Conservation (phyloP, 2,329 filamentous ascomycete species). For the Fusarium sp. region DNA sequence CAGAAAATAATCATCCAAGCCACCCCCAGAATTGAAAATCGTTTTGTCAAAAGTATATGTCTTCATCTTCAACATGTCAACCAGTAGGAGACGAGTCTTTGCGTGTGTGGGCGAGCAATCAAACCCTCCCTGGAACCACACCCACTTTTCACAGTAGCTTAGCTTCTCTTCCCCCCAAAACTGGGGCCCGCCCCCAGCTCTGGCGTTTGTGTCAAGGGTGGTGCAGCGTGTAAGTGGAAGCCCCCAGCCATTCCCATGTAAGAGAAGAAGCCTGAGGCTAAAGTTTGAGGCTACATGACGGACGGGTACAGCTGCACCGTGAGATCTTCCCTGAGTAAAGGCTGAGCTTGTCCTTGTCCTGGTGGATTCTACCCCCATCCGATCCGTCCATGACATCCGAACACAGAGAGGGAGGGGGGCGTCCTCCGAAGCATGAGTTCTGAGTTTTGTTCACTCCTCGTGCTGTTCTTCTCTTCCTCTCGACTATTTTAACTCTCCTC, state of each 20-base stretch:
- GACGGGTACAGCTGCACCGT: neutral
- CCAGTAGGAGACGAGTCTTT: constrained; percentile 27
- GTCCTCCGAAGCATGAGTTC: neutral
- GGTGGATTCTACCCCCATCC: constrained; percentile 13
- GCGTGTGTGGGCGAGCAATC: neutral
- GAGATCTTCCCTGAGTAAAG: constrained; percentile 8
- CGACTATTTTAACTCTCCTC: constrained; percentile 39
- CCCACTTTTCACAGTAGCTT: constrained; percentile 19
- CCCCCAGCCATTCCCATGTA: neutral
- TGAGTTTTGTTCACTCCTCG: constrained; percentile 4
- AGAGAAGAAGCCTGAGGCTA: constrained; percentile 12
- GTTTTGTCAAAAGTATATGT: constrained; percentile 44
- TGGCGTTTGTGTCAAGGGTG: constrained; percentile 27
- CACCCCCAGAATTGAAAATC: constrained; percentile 10
- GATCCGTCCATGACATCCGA: constrained; percentile 25
- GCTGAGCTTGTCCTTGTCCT: neutral
- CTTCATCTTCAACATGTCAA: constrained; percentile 14
- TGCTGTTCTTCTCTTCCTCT: constrained; percentile 6
- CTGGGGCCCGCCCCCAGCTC: neutral
- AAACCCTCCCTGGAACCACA: neutral
- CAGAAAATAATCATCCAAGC: neutral
- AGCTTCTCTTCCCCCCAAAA: neutral
- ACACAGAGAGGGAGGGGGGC: constrained; percentile 1
- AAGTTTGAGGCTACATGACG: neutral
- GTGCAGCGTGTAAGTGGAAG: constrained; percentile 29